phyloP scores from a whole-genome alignment of 2,329 filamentous ascomycete genomes.

The Aureobasidium melanogenum region DNA sequence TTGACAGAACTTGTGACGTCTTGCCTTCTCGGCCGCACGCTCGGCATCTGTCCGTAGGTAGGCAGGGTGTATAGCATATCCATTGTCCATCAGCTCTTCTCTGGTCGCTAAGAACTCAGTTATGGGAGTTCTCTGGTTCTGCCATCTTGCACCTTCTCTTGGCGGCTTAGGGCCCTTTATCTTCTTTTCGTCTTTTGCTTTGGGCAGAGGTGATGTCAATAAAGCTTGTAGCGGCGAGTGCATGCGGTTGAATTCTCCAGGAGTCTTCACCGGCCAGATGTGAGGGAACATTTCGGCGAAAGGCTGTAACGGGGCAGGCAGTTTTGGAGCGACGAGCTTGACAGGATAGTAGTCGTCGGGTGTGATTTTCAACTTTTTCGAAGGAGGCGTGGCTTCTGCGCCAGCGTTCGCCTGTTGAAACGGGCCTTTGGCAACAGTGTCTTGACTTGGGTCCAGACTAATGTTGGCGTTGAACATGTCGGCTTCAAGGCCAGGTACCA shows the following conservation, averaged over 20 bases:
- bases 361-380: conserved; percentile 18
- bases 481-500: conserved; percentile 86
- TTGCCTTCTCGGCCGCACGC: conserved; percentile 43
- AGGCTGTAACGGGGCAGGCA: conserved; percentile 42
- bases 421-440: background rate
- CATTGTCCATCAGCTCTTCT: conserved; percentile 71
- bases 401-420: background rate
- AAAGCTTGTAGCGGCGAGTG: conserved; percentile 83
- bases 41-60: conserved; percentile 52
- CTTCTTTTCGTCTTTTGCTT: conserved; percentile 57
- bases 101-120: conserved; percentile 66
- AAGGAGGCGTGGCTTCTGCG: background rate
- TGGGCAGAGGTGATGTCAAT: conserved; percentile 64
- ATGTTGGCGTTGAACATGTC: conserved; percentile 70
- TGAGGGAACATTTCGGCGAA: conserved; percentile 78
- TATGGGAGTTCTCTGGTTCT: conserved; percentile 70
- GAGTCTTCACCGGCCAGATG: conserved; percentile 80
- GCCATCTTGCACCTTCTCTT: conserved; percentile 56
- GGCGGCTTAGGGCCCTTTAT: conserved; percentile 52
- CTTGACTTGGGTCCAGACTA: conserved; percentile 17
- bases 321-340: conserved; percentile 30
- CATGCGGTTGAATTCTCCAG: conserved; percentile 73
- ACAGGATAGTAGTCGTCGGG: conserved; percentile 43
- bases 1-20: conserved; percentile 35
- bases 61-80: conserved; percentile 76